These are phyloP conservation scores for Coniosporium apollinis DNA, from an alignment of 495 filamentous ascomycete genomes.

Conservation along the genomic window DNA sequence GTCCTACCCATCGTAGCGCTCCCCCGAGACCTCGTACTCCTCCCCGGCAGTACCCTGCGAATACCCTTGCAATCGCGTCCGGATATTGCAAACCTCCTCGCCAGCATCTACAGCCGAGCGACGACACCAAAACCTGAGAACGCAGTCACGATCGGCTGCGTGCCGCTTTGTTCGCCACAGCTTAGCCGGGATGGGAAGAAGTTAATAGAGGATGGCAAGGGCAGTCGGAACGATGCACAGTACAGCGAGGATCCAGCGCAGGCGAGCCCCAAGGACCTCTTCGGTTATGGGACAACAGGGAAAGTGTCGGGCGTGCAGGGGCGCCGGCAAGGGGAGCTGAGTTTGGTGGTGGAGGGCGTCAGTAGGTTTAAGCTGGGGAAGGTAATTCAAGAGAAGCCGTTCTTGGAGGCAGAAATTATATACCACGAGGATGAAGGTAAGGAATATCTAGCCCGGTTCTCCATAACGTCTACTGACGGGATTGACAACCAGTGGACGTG, in stretches of 20 bases:
- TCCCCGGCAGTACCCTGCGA: constrained; percentile 63
- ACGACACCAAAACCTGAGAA: constrained; percentile 46
- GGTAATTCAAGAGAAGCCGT: constrained; percentile 61
- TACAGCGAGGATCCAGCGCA: constrained; percentile 36
- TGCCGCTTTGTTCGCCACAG: constrained; percentile 57
- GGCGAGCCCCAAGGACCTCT: constrained; percentile 54
- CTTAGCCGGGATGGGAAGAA: constrained; percentile 53
- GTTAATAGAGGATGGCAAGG: constrained; percentile 39
- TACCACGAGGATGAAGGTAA: constrained; percentile 44
- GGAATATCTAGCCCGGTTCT: no score
- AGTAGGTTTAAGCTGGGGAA: constrained; percentile 60
- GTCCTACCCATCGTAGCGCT: constrained; percentile 62
- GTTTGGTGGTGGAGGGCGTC: constrained; percentile 71
- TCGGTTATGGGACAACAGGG: constrained; percentile 57
- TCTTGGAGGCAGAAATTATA: constrained; percentile 62
- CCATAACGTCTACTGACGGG: background rate
- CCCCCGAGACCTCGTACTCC: constrained; percentile 53
- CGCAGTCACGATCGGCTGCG: constrained; percentile 58
- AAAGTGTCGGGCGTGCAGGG: constrained; percentile 66
- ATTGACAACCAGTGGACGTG: constrained; percentile 21
- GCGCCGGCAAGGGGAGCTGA: constrained; percentile 57
- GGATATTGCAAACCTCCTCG: constrained; percentile 68
- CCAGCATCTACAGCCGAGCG: constrained; percentile 52
- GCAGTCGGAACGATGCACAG: constrained; percentile 25
- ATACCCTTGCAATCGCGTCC: constrained; percentile 62